Conservation (phyloP, 2,329 filamentous ascomycete species). For the Plectosphaerella sp. region DNA sequence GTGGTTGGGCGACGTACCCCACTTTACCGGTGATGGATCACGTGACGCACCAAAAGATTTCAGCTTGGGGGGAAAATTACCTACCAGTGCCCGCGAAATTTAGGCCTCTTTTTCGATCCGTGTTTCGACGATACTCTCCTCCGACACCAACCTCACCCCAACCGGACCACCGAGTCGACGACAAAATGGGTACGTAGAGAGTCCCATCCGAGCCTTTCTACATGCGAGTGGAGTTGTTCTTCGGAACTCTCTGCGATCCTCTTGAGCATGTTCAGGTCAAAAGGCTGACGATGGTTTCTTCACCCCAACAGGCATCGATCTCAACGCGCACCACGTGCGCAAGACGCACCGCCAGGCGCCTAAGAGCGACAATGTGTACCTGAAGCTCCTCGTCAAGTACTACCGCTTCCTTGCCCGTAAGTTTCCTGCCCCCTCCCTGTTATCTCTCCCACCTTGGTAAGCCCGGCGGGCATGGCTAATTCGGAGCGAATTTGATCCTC, state of each 20-base stretch:
- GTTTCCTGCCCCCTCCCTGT: conserved; percentile 27
- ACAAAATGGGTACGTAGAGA: conserved; percentile 58
- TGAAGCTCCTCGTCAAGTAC: conserved; percentile 96
- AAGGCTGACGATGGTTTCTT: conserved; percentile 56
- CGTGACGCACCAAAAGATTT: not conserved
- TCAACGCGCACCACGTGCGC: conserved; percentile 65
- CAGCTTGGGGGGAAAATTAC: not conserved
- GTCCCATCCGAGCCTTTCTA: conserved; percentile 31
- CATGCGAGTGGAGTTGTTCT: conserved; percentile 24
- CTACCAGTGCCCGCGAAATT: not conserved
- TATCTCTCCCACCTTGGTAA: not conserved
- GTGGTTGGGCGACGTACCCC: no score
- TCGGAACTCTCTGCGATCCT: not conserved
- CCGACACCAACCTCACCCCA: conserved; percentile 24
- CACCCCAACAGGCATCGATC: conserved; percentile 62
- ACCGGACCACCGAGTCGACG: conserved; percentile 38
- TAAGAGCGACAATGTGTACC: conserved; percentile 98
- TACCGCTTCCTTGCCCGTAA: conserved; percentile 96
- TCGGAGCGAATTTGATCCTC: no score
- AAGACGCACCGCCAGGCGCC: conserved; percentile 83
- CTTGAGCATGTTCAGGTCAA: conserved; percentile 58
- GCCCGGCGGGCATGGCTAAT: not conserved
- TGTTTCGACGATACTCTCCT: conserved; percentile 24
- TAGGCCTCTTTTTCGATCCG: conserved; percentile 1
- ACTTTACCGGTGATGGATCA: not conserved